Percentiles rank a stretch among this genome's conserved stretches.
Conservation (phyloP, 2,329 filamentous ascomycete species). For the Aspergillus awamori region DNA sequence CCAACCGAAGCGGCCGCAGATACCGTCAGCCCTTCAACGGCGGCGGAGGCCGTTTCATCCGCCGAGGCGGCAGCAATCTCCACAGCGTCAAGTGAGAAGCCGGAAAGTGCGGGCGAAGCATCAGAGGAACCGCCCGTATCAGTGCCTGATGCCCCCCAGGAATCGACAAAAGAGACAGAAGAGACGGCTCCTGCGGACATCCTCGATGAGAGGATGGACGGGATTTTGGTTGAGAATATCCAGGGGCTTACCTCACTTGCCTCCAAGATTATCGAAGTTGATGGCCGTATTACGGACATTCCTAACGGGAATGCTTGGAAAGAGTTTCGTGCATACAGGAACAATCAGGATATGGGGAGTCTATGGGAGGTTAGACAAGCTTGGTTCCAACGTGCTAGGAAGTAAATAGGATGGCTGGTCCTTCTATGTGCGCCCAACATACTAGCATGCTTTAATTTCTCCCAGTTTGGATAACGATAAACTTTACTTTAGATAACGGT, state of each 20-base stretch:
- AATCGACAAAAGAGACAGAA: background rate
- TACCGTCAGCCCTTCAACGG: background rate
- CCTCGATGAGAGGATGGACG: slow-evolving; percentile 12
- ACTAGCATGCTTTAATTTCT: background rate
- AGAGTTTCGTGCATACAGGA: slow-evolving; percentile 45
- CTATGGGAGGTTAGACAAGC: slow-evolving; percentile 48
- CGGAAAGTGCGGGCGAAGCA: slow-evolving; percentile 1
- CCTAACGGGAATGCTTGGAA: slow-evolving; percentile 48
- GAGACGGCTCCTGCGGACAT: slow-evolving; percentile 5
- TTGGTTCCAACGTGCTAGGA: slow-evolving; percentile 36
- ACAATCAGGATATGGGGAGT: slow-evolving; percentile 52
- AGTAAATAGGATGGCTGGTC: slow-evolving; percentile 16
- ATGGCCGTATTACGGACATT: slow-evolving; percentile 40
- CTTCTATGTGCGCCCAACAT: background rate
- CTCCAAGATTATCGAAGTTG: slow-evolving; percentile 42
- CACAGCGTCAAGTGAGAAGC: background rate
- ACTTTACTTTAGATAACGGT: background rate
- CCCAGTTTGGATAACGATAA: background rate
- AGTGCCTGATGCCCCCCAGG: background rate
- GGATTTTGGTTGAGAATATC: slow-evolving; percentile 36
- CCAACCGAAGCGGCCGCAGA: slow-evolving; percentile 3
- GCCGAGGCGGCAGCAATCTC: background rate
- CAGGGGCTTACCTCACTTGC: slow-evolving; percentile 33
- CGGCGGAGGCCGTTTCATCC: background rate
- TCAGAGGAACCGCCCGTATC: background rate